Base-by-base conservation (phyloP, 106 monocot species). In the Acorus gramineus region DNA sequence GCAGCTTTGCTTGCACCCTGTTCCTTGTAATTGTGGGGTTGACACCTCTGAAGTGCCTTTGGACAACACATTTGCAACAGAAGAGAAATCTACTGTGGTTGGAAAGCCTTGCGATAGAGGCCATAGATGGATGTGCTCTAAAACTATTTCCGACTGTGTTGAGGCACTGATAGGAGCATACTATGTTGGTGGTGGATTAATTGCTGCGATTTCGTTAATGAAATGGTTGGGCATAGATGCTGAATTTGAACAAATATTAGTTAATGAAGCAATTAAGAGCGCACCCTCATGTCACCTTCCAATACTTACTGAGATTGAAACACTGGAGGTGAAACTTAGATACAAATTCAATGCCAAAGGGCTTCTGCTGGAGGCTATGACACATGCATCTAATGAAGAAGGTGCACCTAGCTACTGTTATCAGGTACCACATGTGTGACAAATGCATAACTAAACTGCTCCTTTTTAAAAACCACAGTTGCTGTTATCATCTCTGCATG, bases 111-210 rank as follows among this genome's bases (percentile, higher is more conserved):
- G 98, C 69, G 92, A 98, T 57, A 63, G 48, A 60, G 98, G 98
- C 8, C 98, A 92, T 61, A 72, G 98, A 45, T 98, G 98, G 98
- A 73, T 98, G 47, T 98, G 98, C 62, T 92, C 98, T 7, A 98
- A 98, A 70, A 98, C 92, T 13, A 75, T 98, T 60, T 79, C 98
- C 61, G 98, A 98, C 75, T 98, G 98, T 71, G 88, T 88, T 46
- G 88, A 98, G 79, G 85, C 91, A 66, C 59, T 98, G 7, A 88
- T 98, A 55, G 98, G 98, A 53, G 98, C 98, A 68, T 92, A 98
- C 54, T 98, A 81, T 71, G 71, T 85, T 49, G 81, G 83, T 49
- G 88, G 85, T 68, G 96, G 96, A 4, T 73, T 98, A 49, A 49
- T 28, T 55, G 91, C 83, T 42, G 68, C 96, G 71, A 6, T 85